These are phyloP conservation scores for Rusavskia elegans DNA, from an alignment of 495 filamentous ascomycete genomes.

Conservation along the genomic window DNA sequence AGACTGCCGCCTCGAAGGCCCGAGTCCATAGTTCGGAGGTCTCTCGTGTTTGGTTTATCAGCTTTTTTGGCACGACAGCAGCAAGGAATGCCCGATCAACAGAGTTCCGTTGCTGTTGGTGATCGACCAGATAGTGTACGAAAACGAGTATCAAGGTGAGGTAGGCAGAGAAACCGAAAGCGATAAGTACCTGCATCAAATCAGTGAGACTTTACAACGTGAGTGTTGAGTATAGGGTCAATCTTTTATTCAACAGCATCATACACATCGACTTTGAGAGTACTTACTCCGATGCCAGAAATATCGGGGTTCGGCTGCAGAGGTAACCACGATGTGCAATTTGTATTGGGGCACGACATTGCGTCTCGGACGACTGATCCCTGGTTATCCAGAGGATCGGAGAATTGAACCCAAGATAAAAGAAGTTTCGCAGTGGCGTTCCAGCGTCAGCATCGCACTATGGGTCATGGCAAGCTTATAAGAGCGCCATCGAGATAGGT, in stretches of 20 bases:
- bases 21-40: not conserved
- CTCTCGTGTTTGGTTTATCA: not conserved
- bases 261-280: not conserved
- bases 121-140: not conserved
- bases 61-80: not conserved
- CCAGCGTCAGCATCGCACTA: too few species aligned
- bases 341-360: not conserved
- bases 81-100: not conserved
- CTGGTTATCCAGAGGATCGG: not conserved
- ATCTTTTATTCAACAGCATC: too few species aligned
- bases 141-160: not conserved
- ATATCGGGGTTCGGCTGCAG: slow-evolving; percentile 1
- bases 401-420: not conserved
- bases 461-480: too few species aligned
- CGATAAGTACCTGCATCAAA: not conserved
- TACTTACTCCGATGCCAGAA: slow-evolving; percentile 3
- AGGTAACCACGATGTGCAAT: not conserved
- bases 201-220: not conserved
- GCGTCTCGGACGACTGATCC: not conserved
- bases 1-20: not conserved
- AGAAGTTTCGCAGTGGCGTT: too few species aligned
- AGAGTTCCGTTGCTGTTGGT: not conserved
- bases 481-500: too few species aligned
- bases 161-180: not conserved
- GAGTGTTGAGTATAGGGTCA: too few species aligned